Percentiles rank a stretch among this genome's conserved stretches.
These are phyloP conservation scores for Medicago arabica DNA, from an alignment of 306 rosid species.

Conservation along the genomic window DNA sequence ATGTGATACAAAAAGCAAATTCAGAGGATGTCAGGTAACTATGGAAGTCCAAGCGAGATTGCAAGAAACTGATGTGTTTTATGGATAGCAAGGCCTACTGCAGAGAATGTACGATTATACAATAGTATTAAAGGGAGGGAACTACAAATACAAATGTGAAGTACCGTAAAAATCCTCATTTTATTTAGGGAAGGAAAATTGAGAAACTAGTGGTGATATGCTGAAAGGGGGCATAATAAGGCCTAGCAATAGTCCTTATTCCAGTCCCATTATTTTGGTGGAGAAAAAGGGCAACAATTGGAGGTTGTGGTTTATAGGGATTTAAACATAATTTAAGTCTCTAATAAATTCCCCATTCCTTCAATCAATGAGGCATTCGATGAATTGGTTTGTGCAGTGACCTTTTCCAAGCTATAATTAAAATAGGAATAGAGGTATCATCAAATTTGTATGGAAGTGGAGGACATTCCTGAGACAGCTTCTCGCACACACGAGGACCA, in stretches of 20 bases:
- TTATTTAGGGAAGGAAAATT: background rate
- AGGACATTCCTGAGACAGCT: background rate
- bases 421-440: background rate
- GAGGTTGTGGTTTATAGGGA: constrained; percentile 1
- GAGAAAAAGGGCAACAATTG: background rate
- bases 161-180: too few relatives aligned
- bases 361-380: background rate
- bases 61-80: too few relatives aligned
- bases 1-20: too few relatives aligned
- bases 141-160: too few relatives aligned
- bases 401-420: background rate
- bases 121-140: too few relatives aligned
- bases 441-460: background rate
- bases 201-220: background rate
- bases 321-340: background rate
- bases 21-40: too few relatives aligned
- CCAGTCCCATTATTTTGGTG: background rate
- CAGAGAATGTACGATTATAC: too few relatives aligned
- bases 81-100: too few relatives aligned
- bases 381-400: background rate
- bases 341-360: background rate
- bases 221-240: background rate
- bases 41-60: too few relatives aligned
- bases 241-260: background rate
- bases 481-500: background rate